Conservation (phyloP, 768 basidiomycete genomes). For the Russula dissimulans region DNA sequence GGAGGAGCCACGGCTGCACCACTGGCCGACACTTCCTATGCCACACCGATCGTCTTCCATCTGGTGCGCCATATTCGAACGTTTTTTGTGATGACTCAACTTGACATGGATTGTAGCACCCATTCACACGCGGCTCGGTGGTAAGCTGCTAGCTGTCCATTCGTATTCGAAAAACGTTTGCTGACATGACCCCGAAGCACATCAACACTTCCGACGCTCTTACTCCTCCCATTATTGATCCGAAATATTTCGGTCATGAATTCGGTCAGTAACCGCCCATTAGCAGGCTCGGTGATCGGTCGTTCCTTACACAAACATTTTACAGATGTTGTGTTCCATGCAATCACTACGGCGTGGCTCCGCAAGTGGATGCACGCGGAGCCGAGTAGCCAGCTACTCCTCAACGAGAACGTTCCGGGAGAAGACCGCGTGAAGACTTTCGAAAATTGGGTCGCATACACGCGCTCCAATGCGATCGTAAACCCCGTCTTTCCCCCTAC, state of each 20-base stretch:
- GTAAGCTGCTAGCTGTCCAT: background rate
- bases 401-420: constrained; percentile 11
- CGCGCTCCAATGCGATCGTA: constrained; percentile 15
- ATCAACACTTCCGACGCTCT: constrained; percentile 29
- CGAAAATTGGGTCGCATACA: constrained; percentile 15
- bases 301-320: background rate
- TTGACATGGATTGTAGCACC: background rate
- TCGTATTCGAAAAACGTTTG: background rate
- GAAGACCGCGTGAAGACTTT: constrained; percentile 7
- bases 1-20: too few relatives aligned
- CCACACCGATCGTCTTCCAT: constrained; percentile 6
- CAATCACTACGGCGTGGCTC: constrained; percentile 20
- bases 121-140: background rate
- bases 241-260: constrained; percentile 29
- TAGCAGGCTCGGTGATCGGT: background rate
- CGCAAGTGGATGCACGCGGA: constrained; percentile 18
- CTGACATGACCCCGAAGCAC: constrained; percentile 12
- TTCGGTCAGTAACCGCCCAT: constrained; percentile 7
- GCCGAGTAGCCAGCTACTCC: constrained; percentile 10
- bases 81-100: background rate
- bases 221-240: constrained; percentile 33
- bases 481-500: background rate
- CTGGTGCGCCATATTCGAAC: background rate
- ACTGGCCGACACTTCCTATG: too few relatives aligned
- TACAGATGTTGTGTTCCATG: constrained; percentile 28